A percentile compares a stretch with the other conserved stretches of the same genome.
Evolutionary conservation across 2,329 filamentous ascomycete species (phyloP).

Genomic region (Magnaporthiopsis rhizophila): DNA sequence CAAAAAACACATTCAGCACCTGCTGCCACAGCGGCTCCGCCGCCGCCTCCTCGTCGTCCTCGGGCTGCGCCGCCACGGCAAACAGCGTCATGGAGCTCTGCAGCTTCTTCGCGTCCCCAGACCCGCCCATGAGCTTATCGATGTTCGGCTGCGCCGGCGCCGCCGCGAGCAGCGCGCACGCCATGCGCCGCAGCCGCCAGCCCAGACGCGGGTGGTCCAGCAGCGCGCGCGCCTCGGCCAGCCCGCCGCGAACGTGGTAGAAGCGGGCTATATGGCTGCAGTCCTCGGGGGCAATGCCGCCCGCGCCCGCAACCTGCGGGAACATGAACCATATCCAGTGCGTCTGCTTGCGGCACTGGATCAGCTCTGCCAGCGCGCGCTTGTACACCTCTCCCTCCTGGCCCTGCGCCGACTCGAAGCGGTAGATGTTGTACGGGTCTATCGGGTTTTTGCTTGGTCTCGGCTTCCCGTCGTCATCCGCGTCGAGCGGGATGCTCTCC

Average conservation of each 20-base stretch:
- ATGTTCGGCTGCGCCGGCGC: neutral
- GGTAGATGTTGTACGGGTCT: neutral
- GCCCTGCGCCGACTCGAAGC: neutral
- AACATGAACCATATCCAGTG: conserved; percentile 11
- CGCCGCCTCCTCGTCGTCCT: neutral
- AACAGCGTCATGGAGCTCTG: conserved; percentile 10
- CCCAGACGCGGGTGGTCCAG: conserved; percentile 7
- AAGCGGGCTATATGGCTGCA: neutral
- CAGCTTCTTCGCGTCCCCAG: conserved; percentile 6
- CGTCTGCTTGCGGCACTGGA: conserved; percentile 1
- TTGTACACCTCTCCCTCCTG: neutral
- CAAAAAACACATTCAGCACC: neutral
- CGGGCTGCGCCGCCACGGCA: neutral
- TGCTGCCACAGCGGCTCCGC: neutral
- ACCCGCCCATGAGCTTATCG: conserved; percentile 2
- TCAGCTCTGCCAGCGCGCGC: conserved; percentile 1
- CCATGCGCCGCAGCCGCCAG: conserved; percentile 2
- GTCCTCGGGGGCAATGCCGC: too few species aligned
- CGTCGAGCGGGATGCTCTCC: too few species aligned
- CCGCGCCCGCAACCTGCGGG: conserved; percentile 7
- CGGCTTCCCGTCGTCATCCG: too few species aligned
- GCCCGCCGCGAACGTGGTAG: conserved; percentile 1
- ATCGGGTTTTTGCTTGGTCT: too few species aligned
- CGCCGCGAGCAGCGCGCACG: neutral
- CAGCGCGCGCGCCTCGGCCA: conserved; percentile 7